phyloP scores from a whole-genome alignment of 2,329 filamentous ascomycete genomes.

The Colletotrichum sp. region DNA sequence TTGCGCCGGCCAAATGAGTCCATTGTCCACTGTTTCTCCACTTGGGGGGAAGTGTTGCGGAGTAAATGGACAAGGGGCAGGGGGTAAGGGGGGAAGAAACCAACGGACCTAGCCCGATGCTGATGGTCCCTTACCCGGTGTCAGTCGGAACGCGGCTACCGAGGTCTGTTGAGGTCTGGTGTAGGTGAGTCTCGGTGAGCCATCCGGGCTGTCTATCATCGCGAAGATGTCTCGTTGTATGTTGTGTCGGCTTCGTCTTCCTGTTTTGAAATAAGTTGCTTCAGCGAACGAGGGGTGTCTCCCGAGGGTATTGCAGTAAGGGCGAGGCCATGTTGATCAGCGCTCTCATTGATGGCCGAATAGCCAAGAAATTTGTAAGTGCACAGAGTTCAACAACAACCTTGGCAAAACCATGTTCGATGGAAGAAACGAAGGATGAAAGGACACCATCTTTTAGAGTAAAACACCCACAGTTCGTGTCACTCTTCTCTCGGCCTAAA shows the following conservation, averaged over 20 bases:
- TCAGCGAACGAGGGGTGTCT: neutral
- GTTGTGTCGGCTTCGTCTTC: neutral
- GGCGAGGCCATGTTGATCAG: neutral
- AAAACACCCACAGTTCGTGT: no score
- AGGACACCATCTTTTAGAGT: neutral
- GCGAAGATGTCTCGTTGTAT: accelerated
- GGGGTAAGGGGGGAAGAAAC: neutral
- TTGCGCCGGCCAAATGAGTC: neutral
- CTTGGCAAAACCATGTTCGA: neutral
- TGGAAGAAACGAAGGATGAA: neutral
- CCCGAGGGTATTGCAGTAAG: neutral
- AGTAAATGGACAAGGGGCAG: neutral
- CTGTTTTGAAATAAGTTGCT: neutral
- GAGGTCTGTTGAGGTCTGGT: neutral
- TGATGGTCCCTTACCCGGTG: neutral
- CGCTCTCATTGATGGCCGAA: accelerated
- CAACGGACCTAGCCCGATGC: neutral
- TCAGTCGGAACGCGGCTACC: neutral
- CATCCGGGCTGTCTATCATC: neutral
- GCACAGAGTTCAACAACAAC: neutral
- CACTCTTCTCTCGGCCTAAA: neutral
- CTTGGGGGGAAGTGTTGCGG: neutral
- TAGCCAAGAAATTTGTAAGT: neutral
- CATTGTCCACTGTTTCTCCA: neutral
- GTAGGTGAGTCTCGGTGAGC: neutral